Evolutionary conservation across 2,329 filamentous ascomycete species (phyloP).

Genomic region (Aspergillus sp.): DNA sequence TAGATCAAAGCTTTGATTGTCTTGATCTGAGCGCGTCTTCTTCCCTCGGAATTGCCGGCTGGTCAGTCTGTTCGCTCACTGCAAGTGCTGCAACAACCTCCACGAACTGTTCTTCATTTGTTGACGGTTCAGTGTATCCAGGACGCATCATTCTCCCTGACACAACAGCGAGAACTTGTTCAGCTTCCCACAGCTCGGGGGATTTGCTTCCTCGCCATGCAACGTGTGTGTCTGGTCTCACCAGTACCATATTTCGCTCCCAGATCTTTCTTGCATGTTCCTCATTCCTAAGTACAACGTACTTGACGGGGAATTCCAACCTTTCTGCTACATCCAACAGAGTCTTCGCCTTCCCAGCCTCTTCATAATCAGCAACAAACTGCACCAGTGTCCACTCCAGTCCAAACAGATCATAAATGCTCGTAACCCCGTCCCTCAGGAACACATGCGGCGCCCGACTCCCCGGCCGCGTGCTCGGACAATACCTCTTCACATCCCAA

Average conservation of each 20-base stretch:
- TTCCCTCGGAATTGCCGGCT: not conserved
- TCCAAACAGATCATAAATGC: slow-evolving; percentile 29
- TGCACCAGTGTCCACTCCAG: slow-evolving; percentile 21
- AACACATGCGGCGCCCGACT: slow-evolving; percentile 32
- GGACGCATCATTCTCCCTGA: not conserved
- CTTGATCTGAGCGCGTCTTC: not conserved
- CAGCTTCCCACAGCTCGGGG: not conserved
- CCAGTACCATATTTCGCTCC: not conserved
- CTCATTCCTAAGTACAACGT: not conserved
- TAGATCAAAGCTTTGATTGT: not conserved
- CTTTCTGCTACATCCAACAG: not conserved
- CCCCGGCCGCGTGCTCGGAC: slow-evolving; percentile 32
- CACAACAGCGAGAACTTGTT: not conserved
- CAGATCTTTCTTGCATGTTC: not conserved
- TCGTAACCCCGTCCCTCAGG: slow-evolving; percentile 26
- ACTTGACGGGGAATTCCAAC: not conserved
- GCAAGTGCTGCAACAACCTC: not conserved
- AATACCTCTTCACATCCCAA: slow-evolving; percentile 15
- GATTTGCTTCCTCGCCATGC: slow-evolving; percentile 1
- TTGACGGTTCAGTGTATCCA: not conserved
- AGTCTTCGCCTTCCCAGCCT: not conserved
- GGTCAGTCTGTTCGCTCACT: not conserved
- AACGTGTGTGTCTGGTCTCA: slow-evolving; percentile 7
- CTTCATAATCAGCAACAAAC: slow-evolving; percentile 8
- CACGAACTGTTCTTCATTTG: not conserved